These are phyloP conservation scores for Heracleum sosnowskyi DNA, from an alignment of 129 eudicot genomes.

Conservation along the genomic window DNA sequence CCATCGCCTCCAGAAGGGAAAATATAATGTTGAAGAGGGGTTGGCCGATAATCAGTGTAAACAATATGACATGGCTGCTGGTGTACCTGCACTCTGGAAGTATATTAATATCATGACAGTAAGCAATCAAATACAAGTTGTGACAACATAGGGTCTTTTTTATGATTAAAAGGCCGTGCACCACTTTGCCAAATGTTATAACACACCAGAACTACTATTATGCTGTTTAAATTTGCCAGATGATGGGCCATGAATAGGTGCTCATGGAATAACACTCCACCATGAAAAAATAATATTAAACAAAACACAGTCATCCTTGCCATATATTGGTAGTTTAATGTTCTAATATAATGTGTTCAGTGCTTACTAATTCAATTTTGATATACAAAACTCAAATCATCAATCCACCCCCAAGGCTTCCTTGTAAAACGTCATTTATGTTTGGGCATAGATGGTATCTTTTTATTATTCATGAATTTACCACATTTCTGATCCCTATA, in stretches of 20 bases:
- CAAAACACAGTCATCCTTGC: background rate
- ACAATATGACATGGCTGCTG: conserved; percentile 99
- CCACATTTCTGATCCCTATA: background rate
- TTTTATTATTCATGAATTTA: background rate
- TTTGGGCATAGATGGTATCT: background rate
- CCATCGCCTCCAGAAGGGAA: conserved; percentile 98
- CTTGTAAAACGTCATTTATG: background rate
- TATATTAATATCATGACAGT: conserved; percentile 19
- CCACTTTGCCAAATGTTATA: background rate
- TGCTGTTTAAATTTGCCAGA: background rate
- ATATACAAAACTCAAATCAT: background rate
- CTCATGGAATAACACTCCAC: background rate
- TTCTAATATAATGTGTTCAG: background rate
- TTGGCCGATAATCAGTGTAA: conserved; percentile 95
- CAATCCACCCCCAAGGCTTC: background rate
- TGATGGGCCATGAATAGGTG: background rate
- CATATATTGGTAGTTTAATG: background rate
- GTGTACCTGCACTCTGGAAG: conserved; percentile 68
- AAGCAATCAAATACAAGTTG: background rate
- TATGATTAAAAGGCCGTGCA: background rate
- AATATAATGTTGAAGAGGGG: conserved; percentile 96
- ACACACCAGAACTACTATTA: background rate
- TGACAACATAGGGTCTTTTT: background rate
- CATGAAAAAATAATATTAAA: background rate
- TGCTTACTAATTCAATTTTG: background rate